Base-by-base conservation (phyloP, 371 early-diverging fungal species). In the Mucor irregularis region DNA sequence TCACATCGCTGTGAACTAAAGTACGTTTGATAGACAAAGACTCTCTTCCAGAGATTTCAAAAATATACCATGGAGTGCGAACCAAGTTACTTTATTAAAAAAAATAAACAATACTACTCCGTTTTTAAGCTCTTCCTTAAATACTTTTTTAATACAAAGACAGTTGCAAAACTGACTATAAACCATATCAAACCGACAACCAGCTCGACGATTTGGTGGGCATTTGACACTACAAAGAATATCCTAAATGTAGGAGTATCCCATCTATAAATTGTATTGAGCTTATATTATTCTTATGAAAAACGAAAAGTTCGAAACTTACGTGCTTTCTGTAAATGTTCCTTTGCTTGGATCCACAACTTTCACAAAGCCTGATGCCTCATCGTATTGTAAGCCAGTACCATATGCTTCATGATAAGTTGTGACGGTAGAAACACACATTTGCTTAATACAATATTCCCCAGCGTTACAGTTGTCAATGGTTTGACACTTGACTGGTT, bases 371-470 rank as follows among this genome's bases (percentile, higher is more conserved):
- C 76, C 77, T 2, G 55, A 55, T 0, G 68, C 56, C 47, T 85
- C 81, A 62, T 87, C 73, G 62, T 76, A 81, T 13, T 76, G 66
- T 25, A 92, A 57, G 4, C 92, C 92, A 7, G 82, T 79, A 5
- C 91, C 90, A 62, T 86, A 90, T 1, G 92, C 86, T 43, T 82
- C 80, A 68, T 92, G 91, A 48, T 81, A 82, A 1, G 77, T 68
- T 1, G 88, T 84, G 34, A 84, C 59, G 5, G 80, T 67, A 21
- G 55, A 30, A 10, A 82, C 64, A 54, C 90, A 90, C 40, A 66
- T 63, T 35, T 78, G 68, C 1, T 74, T 70, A 14, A 81, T 73
- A 45, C 86, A 86, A 22, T 69, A 81, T 56, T 81, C 78, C 1
- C 69, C 73, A 0, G 54, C 6, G 6, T 46, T 24, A 54, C 81